Percentiles rank a stretch among this genome's conserved stretches.
phyloP scores from a whole-genome alignment of 2,329 filamentous ascomycete genomes.

The Penicillium sp. region DNA sequence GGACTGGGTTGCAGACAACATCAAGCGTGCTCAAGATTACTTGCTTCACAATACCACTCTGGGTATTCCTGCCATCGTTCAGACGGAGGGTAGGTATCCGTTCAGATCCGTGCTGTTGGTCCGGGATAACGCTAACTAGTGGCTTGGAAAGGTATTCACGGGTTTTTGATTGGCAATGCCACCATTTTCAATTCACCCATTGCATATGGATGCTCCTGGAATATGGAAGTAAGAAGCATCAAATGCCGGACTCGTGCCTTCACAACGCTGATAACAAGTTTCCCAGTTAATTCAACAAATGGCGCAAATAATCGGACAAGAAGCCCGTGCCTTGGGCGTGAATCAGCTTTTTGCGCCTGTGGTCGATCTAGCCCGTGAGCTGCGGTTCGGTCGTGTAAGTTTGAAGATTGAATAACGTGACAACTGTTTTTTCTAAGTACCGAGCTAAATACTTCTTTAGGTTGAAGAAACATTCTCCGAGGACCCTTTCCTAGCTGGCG shows the following conservation, averaged over 20 bases:
- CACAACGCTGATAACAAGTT: background rate
- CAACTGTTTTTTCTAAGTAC: background rate
- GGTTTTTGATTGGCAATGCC: constrained; percentile 71
- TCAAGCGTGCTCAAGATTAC: constrained; percentile 71
- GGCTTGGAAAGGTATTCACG: constrained; percentile 60
- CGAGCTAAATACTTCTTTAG: constrained; percentile 11
- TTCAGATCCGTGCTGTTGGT: background rate
- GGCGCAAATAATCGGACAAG: constrained; percentile 67
- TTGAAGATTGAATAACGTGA: no score
- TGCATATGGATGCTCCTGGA: constrained; percentile 72
- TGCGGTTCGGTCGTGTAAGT: constrained; percentile 67
- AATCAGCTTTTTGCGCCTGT: constrained; percentile 76
- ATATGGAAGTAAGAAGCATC: constrained; percentile 51
- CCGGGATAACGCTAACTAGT: no score
- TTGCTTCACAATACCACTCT: constrained; percentile 67
- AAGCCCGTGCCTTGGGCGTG: constrained; percentile 69
- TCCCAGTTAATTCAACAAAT: constrained; percentile 65
- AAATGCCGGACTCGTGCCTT: background rate
- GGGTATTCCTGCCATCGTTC: constrained; percentile 73
- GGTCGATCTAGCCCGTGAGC: constrained; percentile 71
- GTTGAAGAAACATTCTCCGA: constrained; percentile 75
- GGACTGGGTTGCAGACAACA: constrained; percentile 65
- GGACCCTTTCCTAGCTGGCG: constrained; percentile 69
- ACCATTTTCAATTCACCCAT: constrained; percentile 82
- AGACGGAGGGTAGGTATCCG: constrained; percentile 63